Conservation (phyloP, 208 protist species). For the Trypanosoma scelopori region DNA sequence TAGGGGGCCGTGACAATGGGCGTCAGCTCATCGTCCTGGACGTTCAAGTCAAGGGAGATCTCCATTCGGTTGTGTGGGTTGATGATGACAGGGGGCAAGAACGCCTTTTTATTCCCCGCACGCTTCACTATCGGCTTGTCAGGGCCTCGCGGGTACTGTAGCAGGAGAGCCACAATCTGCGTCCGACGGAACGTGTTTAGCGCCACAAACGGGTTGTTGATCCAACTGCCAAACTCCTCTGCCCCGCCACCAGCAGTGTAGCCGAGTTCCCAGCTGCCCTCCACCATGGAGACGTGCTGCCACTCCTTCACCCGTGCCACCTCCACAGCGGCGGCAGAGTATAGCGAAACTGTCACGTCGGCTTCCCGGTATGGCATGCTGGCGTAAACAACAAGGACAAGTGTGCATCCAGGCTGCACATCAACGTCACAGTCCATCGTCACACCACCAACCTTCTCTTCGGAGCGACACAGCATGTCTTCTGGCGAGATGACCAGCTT, state of each 20-base stretch:
- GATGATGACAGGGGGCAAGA: conserved; percentile 64
- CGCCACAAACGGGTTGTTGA: conserved; percentile 89
- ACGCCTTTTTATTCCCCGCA: conserved; percentile 54
- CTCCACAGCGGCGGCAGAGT: conserved; percentile 50
- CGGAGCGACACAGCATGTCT: conserved; percentile 55
- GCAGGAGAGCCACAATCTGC: conserved; percentile 65
- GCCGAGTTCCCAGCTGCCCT: conserved; percentile 83
- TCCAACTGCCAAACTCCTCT: conserved; percentile 67
- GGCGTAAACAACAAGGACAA: conserved; percentile 77
- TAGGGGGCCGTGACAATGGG: conserved; percentile 40
- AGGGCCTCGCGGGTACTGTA: conserved; percentile 79
- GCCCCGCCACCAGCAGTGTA: conserved; percentile 77
- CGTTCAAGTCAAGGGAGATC: conserved; percentile 77
- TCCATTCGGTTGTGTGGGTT: conserved; percentile 66
- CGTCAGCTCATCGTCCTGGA: conserved; percentile 64
- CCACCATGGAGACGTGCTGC: conserved; percentile 46
- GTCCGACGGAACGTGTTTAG: conserved; percentile 66
- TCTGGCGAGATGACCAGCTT: conserved; percentile 44
- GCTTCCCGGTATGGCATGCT: conserved; percentile 75
- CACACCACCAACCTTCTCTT: conserved; percentile 35
- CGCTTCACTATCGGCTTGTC: conserved; percentile 72
- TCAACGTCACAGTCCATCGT: conserved; percentile 46
- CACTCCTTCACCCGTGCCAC: conserved; percentile 73
- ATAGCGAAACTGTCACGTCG: conserved; percentile 63
- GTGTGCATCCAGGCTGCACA: conserved; percentile 39